Evolutionary conservation across 2,329 filamentous ascomycete genomes (phyloP).

Genomic region (Aaosphaeria arxii): DNA sequence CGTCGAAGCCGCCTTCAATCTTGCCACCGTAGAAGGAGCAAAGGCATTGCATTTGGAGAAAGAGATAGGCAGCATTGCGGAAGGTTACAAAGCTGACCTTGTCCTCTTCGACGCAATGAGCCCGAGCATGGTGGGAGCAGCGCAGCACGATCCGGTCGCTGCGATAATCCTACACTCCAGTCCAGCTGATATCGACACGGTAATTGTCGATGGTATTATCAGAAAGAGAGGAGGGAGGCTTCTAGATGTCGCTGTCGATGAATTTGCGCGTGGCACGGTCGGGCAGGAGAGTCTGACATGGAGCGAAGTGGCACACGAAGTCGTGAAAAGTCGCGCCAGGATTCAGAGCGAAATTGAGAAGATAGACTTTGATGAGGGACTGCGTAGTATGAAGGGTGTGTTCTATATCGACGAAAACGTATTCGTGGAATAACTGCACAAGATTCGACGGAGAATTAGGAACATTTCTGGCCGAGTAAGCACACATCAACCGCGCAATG

Average conservation of each 20-base stretch:
- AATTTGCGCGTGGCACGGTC: constrained; percentile 1
- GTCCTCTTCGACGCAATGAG: constrained; percentile 46
- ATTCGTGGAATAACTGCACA: neutral
- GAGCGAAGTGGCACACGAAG: constrained; percentile 26
- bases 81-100: constrained; percentile 49
- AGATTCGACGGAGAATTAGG: no score
- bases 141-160: constrained; percentile 41
- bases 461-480: no score
- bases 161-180: constrained; percentile 44
- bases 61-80: constrained; percentile 45
- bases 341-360: constrained; percentile 29
- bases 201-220: constrained; percentile 44
- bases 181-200: constrained; percentile 41
- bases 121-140: constrained; percentile 42
- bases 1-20: constrained; percentile 47
- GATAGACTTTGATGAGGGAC: constrained; percentile 23
- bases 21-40: constrained; percentile 49
- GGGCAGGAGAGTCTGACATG: constrained; percentile 20
- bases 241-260: constrained; percentile 19
- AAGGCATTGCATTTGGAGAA: constrained; percentile 42
- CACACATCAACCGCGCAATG: no score
- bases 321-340: constrained; percentile 22
- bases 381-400: constrained; percentile 8
- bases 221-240: constrained; percentile 37
- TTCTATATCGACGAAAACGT: constrained; percentile 7